Base-by-base conservation (phyloP, 2,329 filamentous ascomycete species). In the Cephalotrichum gorgonifer region DNA sequence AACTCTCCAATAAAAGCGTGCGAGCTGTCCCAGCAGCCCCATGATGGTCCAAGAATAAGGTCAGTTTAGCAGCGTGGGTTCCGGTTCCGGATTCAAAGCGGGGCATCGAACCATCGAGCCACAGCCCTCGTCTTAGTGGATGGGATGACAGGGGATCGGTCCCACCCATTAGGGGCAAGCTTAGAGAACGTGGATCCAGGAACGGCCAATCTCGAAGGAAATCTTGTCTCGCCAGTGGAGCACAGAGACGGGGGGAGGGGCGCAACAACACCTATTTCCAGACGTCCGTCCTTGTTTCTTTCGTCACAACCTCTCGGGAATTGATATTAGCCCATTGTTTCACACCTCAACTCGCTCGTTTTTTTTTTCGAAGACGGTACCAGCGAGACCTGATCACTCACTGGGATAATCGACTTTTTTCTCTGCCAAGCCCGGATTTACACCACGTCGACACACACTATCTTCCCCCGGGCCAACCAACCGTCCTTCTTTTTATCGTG, bases 1-100 rank as follows among this genome's bases (percentile, higher is more conserved):
- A n/a, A n/a, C n/a, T n/a, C n/a, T 30, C 12, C 28, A 30, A 30
- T 30, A 17, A n/a, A 38, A 3, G n/a, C 8, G 33, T 17, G 20
- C n/a, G 12, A 17, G n/a, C n/a, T 17, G 12, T 14, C 12, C 33
- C n/a, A 9, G n/a, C 15, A 11, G 6, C 17, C 35, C 26, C 25
- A n/a, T 11, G 30, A 11, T 11, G 30, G n/a, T 35, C 26, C 22
- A 35, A 22, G 27, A 48, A 48, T 42, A 48, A 43, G 46, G 38
- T 30, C 38, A 48, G 35, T 20, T 31, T 43, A 22, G 26, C 27
- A 31, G 25, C n/a, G 31, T 25, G 26, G 25, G 9, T 43, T n/a
- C 46, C 26, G 46, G 35, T 43, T n/a, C 46, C 26, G 46, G 35
- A 26, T 31, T 27, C 46, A n/a, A 27, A 38, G 46, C 39, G 46